Percentiles rank a stretch among this genome's conserved stretches.
These are phyloP conservation scores for Wickerhamiella vanderwaltii DNA, from an alignment of 805 yeast species.

Conservation along the genomic window DNA sequence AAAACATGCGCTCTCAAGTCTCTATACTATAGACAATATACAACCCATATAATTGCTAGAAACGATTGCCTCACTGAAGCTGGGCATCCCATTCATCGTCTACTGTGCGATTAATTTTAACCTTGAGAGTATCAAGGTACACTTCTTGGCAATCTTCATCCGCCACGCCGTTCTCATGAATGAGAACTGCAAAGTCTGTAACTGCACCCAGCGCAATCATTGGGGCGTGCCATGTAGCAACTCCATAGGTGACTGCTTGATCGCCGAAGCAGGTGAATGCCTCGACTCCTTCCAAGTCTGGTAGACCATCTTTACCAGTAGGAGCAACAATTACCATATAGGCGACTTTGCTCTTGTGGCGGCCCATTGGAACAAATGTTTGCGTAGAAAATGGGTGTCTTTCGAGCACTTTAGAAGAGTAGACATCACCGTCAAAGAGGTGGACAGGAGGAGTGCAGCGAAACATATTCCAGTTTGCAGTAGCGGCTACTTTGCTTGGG, in stretches of 20 bases:
- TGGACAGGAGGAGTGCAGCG: constrained; percentile 66
- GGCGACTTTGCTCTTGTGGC: constrained; percentile 35
- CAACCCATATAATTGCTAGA: too few relatives aligned
- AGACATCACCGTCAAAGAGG: constrained; percentile 32
- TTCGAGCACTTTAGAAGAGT: constrained; percentile 60
- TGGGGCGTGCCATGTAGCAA: constrained; percentile 89
- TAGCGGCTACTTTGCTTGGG: constrained; percentile 32
- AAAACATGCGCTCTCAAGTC: too few relatives aligned
- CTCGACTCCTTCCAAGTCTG: constrained; percentile 37
- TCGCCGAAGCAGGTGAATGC: constrained; percentile 72
- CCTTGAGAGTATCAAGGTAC: constrained; percentile 53
- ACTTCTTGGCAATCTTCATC: constrained; percentile 78
- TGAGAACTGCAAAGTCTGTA: constrained; percentile 74
- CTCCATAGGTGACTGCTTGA: constrained; percentile 82
- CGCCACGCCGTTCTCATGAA: constrained; percentile 69
- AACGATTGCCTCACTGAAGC: too few relatives aligned
- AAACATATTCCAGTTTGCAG: constrained; percentile 72
- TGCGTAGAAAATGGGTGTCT: constrained; percentile 85
- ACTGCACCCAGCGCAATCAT: constrained; percentile 69
- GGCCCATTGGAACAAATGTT: constrained; percentile 82
- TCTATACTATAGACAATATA: too few relatives aligned
- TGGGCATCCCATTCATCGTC: too few relatives aligned
- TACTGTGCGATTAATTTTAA: too few relatives aligned
- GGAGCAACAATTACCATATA: constrained; percentile 74
- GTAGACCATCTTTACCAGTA: constrained; percentile 33